Base-by-base conservation (phyloP, 176 grass and related monocot species). In the Juncus effusus region DNA sequence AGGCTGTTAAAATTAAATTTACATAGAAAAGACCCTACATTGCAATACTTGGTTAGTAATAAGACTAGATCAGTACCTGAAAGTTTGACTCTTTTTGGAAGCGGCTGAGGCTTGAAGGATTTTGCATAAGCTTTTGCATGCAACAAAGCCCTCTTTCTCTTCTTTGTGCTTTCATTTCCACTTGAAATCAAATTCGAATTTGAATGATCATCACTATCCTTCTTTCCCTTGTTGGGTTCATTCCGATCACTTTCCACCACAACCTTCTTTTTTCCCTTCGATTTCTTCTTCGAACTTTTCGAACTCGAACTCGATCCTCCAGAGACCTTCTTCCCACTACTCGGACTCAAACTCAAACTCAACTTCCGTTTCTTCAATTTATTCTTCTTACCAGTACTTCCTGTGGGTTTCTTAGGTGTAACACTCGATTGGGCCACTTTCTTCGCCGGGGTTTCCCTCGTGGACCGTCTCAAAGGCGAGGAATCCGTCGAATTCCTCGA, bases 381-480 rank as follows among this genome's bases (percentile, higher is more conserved):
- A 75, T 82, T 68, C 58, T 80, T 49, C 69, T 61, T 2, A 56
- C 8, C 45, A 35, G 50, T 40, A 61, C 52, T 7, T 0, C 64
- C 8, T 6, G 74, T 15, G 40, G 81, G 42, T 0, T 51, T 11
- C 19, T 69, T n/a, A 12, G 13, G 12, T 9, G 19, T 62, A 49
- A 70, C 12, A 67, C 16, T 42, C 39, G 53, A 6, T 12, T 42
- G 5, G n/a, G 38, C 57, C 41, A 38, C 45, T 66, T 63, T 84
- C 39, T 83, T 85, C 59, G 60, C 49, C 40, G 75, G 80, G 62
- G 60, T 80, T 75, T 85, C 82, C 40, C 90, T 62, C 36, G 16
- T 77, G 2, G 90, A 88, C 82, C 90, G 85, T 86, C 85, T 94
- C 59, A 94, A 77, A 60, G 53, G 79, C 36, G 76, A 69, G 5